A percentile compares a stretch with the other conserved stretches of the same genome.
These are phyloP conservation scores for Fusarium setosum DNA, from an alignment of 2,329 filamentous ascomycete genomes.

Conservation along the genomic window DNA sequence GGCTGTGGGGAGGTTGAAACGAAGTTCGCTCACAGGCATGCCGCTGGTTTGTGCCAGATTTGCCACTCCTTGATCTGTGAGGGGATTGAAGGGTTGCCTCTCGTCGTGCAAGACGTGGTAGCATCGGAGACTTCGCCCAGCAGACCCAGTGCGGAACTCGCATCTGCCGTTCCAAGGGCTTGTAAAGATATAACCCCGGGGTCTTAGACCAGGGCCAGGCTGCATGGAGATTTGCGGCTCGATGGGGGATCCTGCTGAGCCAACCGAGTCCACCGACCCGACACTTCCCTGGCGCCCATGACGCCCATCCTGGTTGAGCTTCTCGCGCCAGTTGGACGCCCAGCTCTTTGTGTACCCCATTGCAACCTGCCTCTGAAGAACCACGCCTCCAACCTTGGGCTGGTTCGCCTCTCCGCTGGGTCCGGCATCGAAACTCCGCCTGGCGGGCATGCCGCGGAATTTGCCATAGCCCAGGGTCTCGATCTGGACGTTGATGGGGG, in stretches of 20 bases:
- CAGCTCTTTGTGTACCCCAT: slow-evolving; percentile 68
- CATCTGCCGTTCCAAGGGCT: slow-evolving; percentile 91
- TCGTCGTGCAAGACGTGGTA: slow-evolving; percentile 73
- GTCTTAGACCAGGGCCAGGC: slow-evolving; percentile 60
- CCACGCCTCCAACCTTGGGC: slow-evolving; percentile 39
- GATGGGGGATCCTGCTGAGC: slow-evolving; percentile 45
- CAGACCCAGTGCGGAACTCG: slow-evolving; percentile 83
- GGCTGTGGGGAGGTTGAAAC: slow-evolving; percentile 84
- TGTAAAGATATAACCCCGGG: slow-evolving; percentile 79
- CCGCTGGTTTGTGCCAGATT: slow-evolving; percentile 42
- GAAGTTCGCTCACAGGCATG: slow-evolving; percentile 77
- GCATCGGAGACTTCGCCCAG: slow-evolving; percentile 80
- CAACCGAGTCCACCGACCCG: slow-evolving; percentile 46
- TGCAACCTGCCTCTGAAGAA: slow-evolving; percentile 65
- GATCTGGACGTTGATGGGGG: slow-evolving; percentile 63
- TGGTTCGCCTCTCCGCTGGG: slow-evolving; percentile 23
- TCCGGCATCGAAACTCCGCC: slow-evolving; percentile 49
- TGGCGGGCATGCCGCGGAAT: slow-evolving; percentile 62
- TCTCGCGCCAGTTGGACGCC: slow-evolving; percentile 58
- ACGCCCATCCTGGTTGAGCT: slow-evolving; percentile 51
- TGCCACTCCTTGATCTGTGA: slow-evolving; percentile 50
- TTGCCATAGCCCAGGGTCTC: slow-evolving; percentile 69
- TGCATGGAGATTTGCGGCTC: slow-evolving; percentile 49
- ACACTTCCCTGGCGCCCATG: slow-evolving; percentile 47
- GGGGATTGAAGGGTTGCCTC: slow-evolving; percentile 54